phyloP scores from a whole-genome alignment of 2,329 filamentous ascomycete species.

The Talaromyces sp. region DNA sequence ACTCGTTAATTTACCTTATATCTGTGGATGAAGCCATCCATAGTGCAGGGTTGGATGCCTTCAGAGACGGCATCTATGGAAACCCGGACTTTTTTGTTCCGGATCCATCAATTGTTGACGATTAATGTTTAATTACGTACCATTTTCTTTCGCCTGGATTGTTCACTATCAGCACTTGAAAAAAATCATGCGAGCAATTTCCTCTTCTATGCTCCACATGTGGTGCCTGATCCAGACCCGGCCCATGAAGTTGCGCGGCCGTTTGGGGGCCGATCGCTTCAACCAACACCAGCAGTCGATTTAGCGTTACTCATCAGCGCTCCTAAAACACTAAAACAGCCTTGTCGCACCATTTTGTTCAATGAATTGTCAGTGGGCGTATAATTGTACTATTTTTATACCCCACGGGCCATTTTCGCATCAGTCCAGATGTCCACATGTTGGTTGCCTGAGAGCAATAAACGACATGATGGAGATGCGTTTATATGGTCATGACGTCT shows the following conservation, averaged over 20 bases:
- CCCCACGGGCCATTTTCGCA: neutral
- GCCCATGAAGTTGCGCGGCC: neutral
- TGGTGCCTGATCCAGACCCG: neutral
- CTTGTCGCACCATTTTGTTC: neutral
- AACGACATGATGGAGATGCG: neutral
- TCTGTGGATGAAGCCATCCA: no score
- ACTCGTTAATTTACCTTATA: no score
- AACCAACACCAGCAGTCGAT: neutral
- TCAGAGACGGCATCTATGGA: no score
- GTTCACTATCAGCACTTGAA: neutral
- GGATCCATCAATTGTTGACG: no score
- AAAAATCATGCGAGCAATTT: no score
- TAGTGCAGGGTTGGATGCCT: no score
- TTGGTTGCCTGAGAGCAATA: neutral
- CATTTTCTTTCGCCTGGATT: neutral
- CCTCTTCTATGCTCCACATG: no score
- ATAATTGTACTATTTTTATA: neutral
- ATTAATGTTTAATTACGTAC: neutral
- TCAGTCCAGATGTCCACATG: neutral
- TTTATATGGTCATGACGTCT: neutral
- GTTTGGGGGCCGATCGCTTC: conserved; percentile 12
- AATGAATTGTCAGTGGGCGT: neutral
- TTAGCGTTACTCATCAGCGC: neutral
- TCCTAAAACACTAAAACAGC: neutral
- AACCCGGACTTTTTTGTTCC: no score